Evolutionary conservation across 2,329 filamentous ascomycete species (phyloP).

Genomic region (Diaporthe humulicola): DNA sequence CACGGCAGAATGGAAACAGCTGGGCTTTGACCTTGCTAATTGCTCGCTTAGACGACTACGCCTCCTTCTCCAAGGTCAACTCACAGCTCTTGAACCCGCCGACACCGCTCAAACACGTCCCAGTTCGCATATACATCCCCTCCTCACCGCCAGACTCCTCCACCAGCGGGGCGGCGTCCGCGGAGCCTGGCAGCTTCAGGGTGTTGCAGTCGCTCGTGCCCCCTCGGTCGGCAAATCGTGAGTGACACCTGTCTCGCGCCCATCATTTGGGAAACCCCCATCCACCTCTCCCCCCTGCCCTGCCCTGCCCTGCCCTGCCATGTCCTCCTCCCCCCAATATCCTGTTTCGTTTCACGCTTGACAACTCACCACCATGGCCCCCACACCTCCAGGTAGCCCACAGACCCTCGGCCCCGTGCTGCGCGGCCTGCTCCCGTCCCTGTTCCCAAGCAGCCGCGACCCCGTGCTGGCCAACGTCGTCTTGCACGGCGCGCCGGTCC

Average conservation of each 20-base stretch:
- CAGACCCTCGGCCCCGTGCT: conserved; percentile 80
- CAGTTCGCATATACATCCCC: conserved; percentile 88
- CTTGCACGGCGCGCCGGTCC: conserved; percentile 86
- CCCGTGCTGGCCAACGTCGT: conserved; percentile 87
- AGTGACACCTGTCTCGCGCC: conserved; percentile 39
- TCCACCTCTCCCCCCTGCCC: background rate
- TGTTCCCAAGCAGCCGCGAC: conserved; percentile 90
- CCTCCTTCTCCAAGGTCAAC: conserved; percentile 80
- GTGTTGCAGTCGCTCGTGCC: conserved; percentile 83
- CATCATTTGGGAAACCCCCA: background rate
- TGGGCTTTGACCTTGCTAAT: conserved; percentile 1
- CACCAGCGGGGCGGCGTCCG: conserved; percentile 45
- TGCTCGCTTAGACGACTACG: conserved; percentile 73
- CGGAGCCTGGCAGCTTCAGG: conserved; percentile 67
- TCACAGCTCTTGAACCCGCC: conserved; percentile 82
- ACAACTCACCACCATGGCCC: conserved; percentile 2
- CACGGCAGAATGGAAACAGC: background rate
- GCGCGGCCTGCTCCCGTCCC: conserved; percentile 78
- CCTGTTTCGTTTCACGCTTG: conserved; percentile 27
- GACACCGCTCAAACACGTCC: conserved; percentile 83
- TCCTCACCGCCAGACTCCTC: conserved; percentile 64
- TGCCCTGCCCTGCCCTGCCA: background rate
- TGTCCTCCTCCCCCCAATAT: background rate
- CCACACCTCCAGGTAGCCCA: conserved; percentile 46
- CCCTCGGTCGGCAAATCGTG: conserved; percentile 56